phyloP scores from a whole-genome alignment of 164 flowering plant genomes.

The Paratinospora sagittata region DNA sequence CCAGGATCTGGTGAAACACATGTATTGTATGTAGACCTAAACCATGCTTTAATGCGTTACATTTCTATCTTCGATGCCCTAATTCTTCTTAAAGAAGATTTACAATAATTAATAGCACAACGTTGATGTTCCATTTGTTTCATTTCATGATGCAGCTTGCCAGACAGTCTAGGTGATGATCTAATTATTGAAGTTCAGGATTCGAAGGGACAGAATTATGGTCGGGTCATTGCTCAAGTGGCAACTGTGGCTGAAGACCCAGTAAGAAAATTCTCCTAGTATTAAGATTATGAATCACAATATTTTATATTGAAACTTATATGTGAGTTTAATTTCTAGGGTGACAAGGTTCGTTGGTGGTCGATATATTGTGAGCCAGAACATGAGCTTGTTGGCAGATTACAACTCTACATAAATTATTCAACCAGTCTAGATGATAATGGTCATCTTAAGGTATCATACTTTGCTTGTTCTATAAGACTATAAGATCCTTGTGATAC shows the following conservation, averaged over 20 bases:
- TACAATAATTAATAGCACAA: not conserved
- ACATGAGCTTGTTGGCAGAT: slow-evolving; percentile 81
- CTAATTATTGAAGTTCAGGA: slow-evolving; percentile 76
- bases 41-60: not conserved
- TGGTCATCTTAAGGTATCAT: slow-evolving; percentile 60
- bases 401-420: slow-evolving; percentile 70
- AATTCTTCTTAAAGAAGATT: not conserved
- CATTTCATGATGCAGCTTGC: slow-evolving; percentile 52
- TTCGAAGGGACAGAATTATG: slow-evolving; percentile 66
- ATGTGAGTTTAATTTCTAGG: slow-evolving; percentile 35
- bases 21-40: slow-evolving; percentile 62
- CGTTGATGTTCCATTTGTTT: not conserved
- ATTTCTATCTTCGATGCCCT: not conserved
- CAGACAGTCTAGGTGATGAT: slow-evolving; percentile 87
- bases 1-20: slow-evolving; percentile 95
- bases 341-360: slow-evolving; percentile 95
- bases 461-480: not conserved
- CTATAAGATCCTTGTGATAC: not conserved
- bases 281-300: slow-evolving; percentile 1
- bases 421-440: slow-evolving; percentile 66
- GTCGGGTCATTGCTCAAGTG: slow-evolving; percentile 81
- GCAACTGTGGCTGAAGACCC: slow-evolving; percentile 76
- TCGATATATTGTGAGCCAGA: slow-evolving; percentile 82
- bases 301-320: slow-evolving; percentile 12
- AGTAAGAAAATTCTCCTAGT: slow-evolving; percentile 30